Conservation (phyloP, 768 basidiomycete genomes). For the Tricholomella constricta region DNA sequence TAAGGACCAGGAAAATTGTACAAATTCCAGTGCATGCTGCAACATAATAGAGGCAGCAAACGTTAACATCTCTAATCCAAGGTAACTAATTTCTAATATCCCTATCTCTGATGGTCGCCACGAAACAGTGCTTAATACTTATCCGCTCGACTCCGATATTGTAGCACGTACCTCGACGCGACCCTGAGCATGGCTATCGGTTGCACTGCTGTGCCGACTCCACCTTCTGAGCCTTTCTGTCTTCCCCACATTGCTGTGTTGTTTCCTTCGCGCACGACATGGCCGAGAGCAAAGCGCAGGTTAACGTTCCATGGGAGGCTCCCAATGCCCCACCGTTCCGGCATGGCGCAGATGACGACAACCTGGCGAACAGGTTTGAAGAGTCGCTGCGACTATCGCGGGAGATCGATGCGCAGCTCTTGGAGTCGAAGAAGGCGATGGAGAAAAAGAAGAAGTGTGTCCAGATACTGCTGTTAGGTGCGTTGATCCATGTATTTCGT, state of each 20-base stretch:
- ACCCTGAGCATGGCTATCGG: slow-evolving; percentile 4
- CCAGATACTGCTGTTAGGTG: slow-evolving; percentile 57
- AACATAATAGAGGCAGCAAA: not conserved
- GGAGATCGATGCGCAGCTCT: slow-evolving; percentile 51
- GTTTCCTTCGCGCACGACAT: not conserved
- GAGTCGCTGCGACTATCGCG: slow-evolving; percentile 46
- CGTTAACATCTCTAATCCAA: not conserved
- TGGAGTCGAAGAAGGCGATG: slow-evolving; percentile 44
- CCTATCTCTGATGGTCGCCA: slow-evolving; percentile 5
- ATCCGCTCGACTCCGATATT: slow-evolving; percentile 7
- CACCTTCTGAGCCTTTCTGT: not conserved
- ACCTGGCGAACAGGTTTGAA: slow-evolving; percentile 28
- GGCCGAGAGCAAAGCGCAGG: not conserved
- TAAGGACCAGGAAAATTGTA: too few relatives aligned
- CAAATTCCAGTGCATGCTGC: too few relatives aligned
- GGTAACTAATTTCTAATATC: not conserved
- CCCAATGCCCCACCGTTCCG: slow-evolving; percentile 5
- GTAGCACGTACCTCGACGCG: not conserved
- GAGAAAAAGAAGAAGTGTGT: slow-evolving; percentile 53
- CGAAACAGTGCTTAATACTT: slow-evolving; percentile 6
- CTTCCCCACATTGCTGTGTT: not conserved
- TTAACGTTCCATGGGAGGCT: slow-evolving; percentile 4
- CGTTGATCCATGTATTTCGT: not conserved
- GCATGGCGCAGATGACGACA: not conserved
- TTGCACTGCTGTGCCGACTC: not conserved